These are phyloP conservation scores for Porpolomopsis calyptriformis DNA, from an alignment of 768 basidiomycete genomes.

Conservation along the genomic window DNA sequence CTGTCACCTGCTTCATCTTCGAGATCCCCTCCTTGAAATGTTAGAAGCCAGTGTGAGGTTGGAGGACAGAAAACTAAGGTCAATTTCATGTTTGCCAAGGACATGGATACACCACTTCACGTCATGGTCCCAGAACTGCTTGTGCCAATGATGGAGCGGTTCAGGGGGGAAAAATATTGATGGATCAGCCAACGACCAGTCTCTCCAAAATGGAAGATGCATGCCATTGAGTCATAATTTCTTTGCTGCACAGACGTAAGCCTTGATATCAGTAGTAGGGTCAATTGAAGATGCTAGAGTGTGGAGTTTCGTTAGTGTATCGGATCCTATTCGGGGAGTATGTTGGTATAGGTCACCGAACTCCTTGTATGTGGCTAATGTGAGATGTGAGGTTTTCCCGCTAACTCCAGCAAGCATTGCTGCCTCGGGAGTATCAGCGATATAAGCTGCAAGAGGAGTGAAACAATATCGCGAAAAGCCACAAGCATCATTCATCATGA, in stretches of 20 bases:
- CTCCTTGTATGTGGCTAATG: slow-evolving; percentile 19
- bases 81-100: slow-evolving; percentile 17
- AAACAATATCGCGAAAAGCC: slow-evolving; percentile 18
- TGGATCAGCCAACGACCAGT: slow-evolving; percentile 17
- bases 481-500: slow-evolving; percentile 20
- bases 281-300: slow-evolving; percentile 3
- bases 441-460: slow-evolving; percentile 21
- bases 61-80: slow-evolving; percentile 18
- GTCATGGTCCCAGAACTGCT: slow-evolving; percentile 10
- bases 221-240: slow-evolving; percentile 7
- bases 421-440: slow-evolving; percentile 26
- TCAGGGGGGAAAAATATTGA: slow-evolving; percentile 18
- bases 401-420: slow-evolving; percentile 19
- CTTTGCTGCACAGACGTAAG: slow-evolving; percentile 2
- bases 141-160: slow-evolving; percentile 16
- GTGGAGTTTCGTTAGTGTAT: slow-evolving; percentile 14
- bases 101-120: slow-evolving; percentile 8
- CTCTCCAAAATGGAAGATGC: slow-evolving; percentile 15
- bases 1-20: slow-evolving; percentile 17
- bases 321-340: slow-evolving; percentile 13
- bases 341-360: slow-evolving; percentile 24
- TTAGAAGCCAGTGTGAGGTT: slow-evolving; percentile 15
- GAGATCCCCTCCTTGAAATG: slow-evolving; percentile 22
- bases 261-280: slow-evolving; percentile 17
- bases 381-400: slow-evolving; percentile 23